Base-by-base conservation (phyloP, 345 rosid genomes). In the thale cress (Arabidopsis thaliana) region DNA sequence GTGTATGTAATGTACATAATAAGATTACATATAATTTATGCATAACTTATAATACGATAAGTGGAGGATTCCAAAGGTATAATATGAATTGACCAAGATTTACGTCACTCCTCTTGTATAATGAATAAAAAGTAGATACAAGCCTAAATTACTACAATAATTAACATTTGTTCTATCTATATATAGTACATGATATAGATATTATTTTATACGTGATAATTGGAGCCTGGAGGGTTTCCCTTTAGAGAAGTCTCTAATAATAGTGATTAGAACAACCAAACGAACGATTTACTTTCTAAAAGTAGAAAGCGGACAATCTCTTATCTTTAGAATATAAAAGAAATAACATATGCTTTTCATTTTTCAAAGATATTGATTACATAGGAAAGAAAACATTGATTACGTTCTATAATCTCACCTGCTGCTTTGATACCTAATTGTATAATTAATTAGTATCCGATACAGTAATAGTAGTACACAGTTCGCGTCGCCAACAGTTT, bases 381-480 rank as follows among this genome's bases (percentile, higher is more conserved):
- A 55, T 40, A 28, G 40, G 63, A 22, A 1, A 12, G 37, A 49
- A 67, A 53, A 13, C 38, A 74, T 65, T 34, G 58, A 65, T 65
- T 74, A 74, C 58, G 50, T 57, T 56, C 48, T 45, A 8, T 28
- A 65, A 65, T 65, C 65, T 65, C 32, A 74, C 65, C 63, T 63
- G 63, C 65, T 56, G 58, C 72, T 65, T 65, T 65, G 33, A 46
- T 24, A 65, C 78, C 78, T 65, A 74, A 65, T 73, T 55, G 16
- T 45, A 44, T 64, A 42, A 4, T 53, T 64, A 55, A 73, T 63
- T 37, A 65, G 49, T 56, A 65, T 65, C 49, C n/a, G 28, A 24
- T 4, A 52, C 10, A 22, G 46, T 34, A 55, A 11, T 48, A 48
- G 6, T 12, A 48, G 6, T 12, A 51, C 46, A 33, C 50, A 52